Percentiles rank a stretch among this genome's conserved stretches.
Conservation (phyloP, 176 grass and related monocot genomes). For the Aegilops longissima region DNA sequence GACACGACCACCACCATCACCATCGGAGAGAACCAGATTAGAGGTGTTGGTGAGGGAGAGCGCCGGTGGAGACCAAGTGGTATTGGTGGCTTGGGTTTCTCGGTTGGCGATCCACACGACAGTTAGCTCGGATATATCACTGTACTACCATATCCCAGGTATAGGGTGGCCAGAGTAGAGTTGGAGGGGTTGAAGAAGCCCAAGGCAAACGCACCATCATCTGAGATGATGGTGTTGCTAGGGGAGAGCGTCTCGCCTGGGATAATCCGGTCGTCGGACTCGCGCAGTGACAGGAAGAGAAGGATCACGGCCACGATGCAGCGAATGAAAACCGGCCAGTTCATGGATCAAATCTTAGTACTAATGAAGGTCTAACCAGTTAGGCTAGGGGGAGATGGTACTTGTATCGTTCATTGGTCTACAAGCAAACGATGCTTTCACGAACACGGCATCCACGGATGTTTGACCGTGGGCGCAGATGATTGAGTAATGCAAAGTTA, state of each 20-base stretch:
- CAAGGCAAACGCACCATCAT: neutral
- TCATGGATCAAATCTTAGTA: neutral
- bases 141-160: neutral
- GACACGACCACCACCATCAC: neutral
- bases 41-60: neutral
- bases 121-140: neutral
- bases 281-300: neutral
- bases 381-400: too few relatives aligned
- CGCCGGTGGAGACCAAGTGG: neutral
- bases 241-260: conserved; percentile 3
- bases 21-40: neutral
- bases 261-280: neutral
- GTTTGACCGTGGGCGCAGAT: too few relatives aligned
- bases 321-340: neutral
- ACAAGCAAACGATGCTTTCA: too few relatives aligned
- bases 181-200: neutral
- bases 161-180: neutral
- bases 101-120: neutral
- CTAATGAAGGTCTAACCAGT: too few relatives aligned
- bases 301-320: neutral
- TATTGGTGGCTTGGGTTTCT: neutral
- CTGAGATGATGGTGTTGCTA: neutral
- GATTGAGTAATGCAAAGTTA: too few relatives aligned
- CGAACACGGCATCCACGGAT: too few relatives aligned
- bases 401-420: too few relatives aligned